Evolutionary conservation across 2,329 filamentous ascomycete genomes (phyloP).

Genomic region (Hypoxylon sp.): DNA sequence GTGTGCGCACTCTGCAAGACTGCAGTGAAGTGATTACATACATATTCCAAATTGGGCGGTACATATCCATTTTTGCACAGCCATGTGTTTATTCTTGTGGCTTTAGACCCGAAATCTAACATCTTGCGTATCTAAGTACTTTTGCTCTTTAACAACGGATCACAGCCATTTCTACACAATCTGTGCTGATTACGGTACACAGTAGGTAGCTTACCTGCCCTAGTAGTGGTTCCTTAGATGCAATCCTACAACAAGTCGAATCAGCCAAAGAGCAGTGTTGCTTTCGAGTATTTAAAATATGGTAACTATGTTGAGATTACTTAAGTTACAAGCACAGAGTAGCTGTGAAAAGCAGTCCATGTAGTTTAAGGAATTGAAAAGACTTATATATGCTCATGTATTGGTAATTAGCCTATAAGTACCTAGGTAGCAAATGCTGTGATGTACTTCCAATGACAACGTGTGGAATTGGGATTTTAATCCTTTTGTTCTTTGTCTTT

Average conservation of each 20-base stretch:
- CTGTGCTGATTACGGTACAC: not conserved
- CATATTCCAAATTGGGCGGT: not conserved
- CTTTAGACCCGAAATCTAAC: not conserved
- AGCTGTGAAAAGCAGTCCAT: not conserved
- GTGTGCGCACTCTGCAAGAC: too few species aligned
- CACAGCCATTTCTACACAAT: not conserved
- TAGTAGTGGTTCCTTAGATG: not conserved
- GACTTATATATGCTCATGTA: too few species aligned
- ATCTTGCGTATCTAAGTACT: not conserved
- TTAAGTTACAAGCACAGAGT: not conserved
- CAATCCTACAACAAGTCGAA: not conserved
- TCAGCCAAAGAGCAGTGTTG: not conserved
- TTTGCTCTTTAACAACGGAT: not conserved
- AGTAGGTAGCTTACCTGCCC: not conserved
- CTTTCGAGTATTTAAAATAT: not conserved
- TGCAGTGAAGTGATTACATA: not conserved
- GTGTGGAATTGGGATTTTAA: too few species aligned
- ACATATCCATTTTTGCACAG: too few species aligned
- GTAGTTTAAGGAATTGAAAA: not conserved
- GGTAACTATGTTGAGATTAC: not conserved
- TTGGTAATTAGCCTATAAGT: too few species aligned
- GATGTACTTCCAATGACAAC: too few species aligned
- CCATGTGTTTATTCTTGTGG: not conserved
- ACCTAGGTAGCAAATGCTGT: too few species aligned
- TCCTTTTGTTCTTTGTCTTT: too few species aligned